Percentiles rank a stretch among this genome's conserved stretches.
Evolutionary conservation across 208 protist genomes (phyloP).

Genomic region (Leishmania gerbilli): DNA sequence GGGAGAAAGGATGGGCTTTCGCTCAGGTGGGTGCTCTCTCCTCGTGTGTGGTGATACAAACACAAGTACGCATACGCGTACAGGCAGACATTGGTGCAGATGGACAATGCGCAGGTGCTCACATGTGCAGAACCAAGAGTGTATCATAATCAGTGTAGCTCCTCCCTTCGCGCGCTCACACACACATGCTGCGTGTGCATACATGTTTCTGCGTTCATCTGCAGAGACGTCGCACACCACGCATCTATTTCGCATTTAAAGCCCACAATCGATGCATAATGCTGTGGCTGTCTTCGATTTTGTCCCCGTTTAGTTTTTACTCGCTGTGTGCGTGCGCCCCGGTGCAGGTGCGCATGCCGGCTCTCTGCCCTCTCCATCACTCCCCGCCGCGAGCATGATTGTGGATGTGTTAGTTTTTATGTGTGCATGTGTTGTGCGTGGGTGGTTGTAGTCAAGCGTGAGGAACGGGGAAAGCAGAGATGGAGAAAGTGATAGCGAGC

Average conservation of each 20-base stretch:
- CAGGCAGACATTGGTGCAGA: background rate
- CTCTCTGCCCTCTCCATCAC: background rate
- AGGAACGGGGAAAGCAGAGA: background rate
- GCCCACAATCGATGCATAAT: too few relatives aligned
- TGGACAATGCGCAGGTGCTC: background rate
- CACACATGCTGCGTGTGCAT: background rate
- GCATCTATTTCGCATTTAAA: conserved; percentile 4
- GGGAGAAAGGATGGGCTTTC: background rate
- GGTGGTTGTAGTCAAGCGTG: background rate
- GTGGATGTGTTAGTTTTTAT: background rate
- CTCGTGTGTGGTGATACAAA: background rate
- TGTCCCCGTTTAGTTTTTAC: conserved; percentile 8
- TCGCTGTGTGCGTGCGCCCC: background rate
- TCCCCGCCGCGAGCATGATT: background rate
- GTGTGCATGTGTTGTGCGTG: background rate
- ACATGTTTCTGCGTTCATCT: background rate
- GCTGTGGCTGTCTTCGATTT: background rate
- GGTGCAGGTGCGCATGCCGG: background rate
- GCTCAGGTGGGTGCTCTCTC: background rate
- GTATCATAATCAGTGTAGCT: background rate
- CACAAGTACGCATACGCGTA: background rate
- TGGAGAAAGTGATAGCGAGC: background rate
- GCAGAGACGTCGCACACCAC: background rate
- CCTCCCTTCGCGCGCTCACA: background rate
- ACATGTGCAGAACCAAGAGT: background rate